Conservation (phyloP, 2,329 filamentous ascomycete species). For the Paraconiothyrium brasiliense region DNA sequence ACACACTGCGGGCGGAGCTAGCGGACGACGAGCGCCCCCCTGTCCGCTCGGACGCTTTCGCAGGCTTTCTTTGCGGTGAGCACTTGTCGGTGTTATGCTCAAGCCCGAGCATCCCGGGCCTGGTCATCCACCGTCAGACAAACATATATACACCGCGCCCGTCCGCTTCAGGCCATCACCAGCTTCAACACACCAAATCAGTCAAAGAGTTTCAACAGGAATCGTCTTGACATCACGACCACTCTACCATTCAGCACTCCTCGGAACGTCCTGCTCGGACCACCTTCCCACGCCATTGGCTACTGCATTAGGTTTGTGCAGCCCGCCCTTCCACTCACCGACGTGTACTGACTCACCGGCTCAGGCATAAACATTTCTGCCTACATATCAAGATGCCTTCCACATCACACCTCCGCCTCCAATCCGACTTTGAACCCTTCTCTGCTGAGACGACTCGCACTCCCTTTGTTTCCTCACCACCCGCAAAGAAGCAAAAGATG, state of each 20-base stretch:
- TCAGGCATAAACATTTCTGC: constrained; percentile 44
- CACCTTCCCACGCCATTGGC: constrained; percentile 45
- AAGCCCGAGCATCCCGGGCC: constrained; percentile 37
- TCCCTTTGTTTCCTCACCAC: constrained; percentile 53
- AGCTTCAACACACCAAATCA: constrained; percentile 24
- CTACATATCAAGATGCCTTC: constrained; percentile 57
- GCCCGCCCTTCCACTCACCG: constrained; percentile 42
- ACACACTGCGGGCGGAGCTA: constrained; percentile 15
- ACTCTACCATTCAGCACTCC: constrained; percentile 10
- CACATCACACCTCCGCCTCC: constrained; percentile 56
- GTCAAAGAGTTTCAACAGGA: neutral
- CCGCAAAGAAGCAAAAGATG: constrained; percentile 81
- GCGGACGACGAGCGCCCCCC: constrained; percentile 15
- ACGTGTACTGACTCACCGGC: constrained; percentile 64
- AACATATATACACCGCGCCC: constrained; percentile 45
- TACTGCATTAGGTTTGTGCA: constrained; percentile 42
- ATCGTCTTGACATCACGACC: constrained; percentile 7
- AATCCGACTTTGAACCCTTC: constrained; percentile 58
- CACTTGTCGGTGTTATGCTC: constrained; percentile 31
- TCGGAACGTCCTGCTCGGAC: constrained; percentile 37
- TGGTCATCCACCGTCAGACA: constrained; percentile 38
- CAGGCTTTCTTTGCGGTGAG: constrained; percentile 37
- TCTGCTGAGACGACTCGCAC: constrained; percentile 55
- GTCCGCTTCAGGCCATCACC: constrained; percentile 26
- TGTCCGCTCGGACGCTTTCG: constrained; percentile 13